phyloP scores from a whole-genome alignment of 768 basidiomycete species.

The Podaxis sp. region DNA sequence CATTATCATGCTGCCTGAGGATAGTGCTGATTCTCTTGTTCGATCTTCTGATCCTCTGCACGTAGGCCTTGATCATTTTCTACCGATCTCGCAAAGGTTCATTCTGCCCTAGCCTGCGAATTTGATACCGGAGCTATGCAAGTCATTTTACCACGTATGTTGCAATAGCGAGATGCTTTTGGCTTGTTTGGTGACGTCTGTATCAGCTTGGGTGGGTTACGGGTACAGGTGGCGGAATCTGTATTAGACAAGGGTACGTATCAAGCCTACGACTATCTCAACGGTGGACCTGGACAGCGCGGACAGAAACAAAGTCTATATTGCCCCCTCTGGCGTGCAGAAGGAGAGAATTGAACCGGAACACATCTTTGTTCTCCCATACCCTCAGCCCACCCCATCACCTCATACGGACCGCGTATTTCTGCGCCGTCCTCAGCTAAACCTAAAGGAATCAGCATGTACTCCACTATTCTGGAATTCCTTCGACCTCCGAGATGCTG shows the following conservation, averaged over 20 bases:
- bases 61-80: constrained; percentile 36
- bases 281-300: not conserved
- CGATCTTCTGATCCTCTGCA: constrained; percentile 62
- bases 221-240: constrained; percentile 83
- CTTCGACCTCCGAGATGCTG: constrained; percentile 74
- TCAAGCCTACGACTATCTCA: not conserved
- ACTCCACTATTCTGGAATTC: constrained; percentile 94
- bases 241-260: constrained; percentile 65
- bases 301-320: constrained; percentile 72
- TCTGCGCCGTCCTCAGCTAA: constrained; percentile 67
- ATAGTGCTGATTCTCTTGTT: constrained; percentile 49
- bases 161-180: not conserved
- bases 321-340: constrained; percentile 88
- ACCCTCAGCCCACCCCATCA: constrained; percentile 59
- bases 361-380: constrained; percentile 90
- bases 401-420: constrained; percentile 73
- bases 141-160: constrained; percentile 68
- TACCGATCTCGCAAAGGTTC: not conserved
- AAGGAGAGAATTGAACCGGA: constrained; percentile 81
- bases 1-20: constrained; percentile 22
- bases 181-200: constrained; percentile 7
- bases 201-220: constrained; percentile 86
- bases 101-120: constrained; percentile 71
- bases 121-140: constrained; percentile 83
- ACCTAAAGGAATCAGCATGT: constrained; percentile 84